Evolutionary conservation across 78 protist genomes (phyloP).

Genomic region (Dictyostelium citrinum): DNA sequence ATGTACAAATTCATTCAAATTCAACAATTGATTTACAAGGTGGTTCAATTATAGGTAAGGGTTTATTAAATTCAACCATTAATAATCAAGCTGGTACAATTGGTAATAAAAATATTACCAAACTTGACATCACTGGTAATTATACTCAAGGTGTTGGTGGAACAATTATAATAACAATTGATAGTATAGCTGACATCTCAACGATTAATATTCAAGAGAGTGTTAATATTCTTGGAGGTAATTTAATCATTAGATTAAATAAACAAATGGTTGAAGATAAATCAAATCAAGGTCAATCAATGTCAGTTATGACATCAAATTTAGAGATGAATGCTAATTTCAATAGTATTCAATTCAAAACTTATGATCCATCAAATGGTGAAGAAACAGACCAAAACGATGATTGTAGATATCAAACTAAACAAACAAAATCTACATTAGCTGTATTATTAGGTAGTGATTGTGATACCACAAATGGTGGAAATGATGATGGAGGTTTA

Average conservation of each 20-base stretch:
- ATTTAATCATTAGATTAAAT: not conserved
- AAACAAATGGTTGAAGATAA: not conserved
- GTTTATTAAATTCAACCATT: not conserved
- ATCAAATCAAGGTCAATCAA: not conserved
- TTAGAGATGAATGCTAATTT: not conserved
- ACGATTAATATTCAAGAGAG: not conserved
- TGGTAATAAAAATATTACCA: not conserved
- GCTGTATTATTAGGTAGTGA: not conserved
- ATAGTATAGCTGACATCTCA: not conserved
- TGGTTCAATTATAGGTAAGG: not conserved
- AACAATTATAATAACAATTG: not conserved
- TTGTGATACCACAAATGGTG: not conserved
- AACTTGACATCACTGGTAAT: not conserved
- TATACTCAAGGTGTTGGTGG: not conserved
- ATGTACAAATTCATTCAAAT: not conserved
- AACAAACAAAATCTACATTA: not conserved
- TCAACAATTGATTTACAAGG: not conserved
- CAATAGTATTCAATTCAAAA: not conserved
- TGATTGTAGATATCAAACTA: not conserved
- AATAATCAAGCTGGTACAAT: not conserved
- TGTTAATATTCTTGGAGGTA: not conserved
- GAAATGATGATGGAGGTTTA: not conserved
- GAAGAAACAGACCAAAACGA: not conserved
- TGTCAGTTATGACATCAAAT: not conserved
- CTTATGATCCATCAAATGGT: not conserved